phyloP scores from a whole-genome alignment of 1,139 yeast genomes.

The Meyerozyma elateridarum region DNA sequence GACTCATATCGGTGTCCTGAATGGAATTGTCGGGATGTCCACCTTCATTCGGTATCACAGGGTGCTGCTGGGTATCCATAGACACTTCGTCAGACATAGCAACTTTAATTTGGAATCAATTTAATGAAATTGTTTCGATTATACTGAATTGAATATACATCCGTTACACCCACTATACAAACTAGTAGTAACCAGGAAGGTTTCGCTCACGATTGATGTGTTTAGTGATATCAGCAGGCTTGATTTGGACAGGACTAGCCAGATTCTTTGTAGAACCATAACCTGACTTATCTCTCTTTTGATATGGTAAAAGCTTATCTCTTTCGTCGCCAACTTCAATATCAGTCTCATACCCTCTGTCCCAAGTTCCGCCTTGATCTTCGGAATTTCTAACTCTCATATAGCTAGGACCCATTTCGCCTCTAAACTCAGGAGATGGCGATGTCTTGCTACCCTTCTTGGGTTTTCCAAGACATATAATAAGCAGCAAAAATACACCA shows the following conservation, averaged over 20 bases:
- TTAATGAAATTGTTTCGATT: too few relatives aligned
- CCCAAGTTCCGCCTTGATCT: constrained; percentile 20
- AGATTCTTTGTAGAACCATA: constrained; percentile 13
- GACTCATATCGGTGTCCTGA: constrained; percentile 15
- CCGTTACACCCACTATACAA: constrained; percentile 3
- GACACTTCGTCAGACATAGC: constrained; percentile 20
- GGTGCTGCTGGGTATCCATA: constrained; percentile 15
- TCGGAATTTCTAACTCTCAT: constrained; percentile 37
- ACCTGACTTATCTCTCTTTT: constrained; percentile 13
- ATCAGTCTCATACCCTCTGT: constrained; percentile 45
- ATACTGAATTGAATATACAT: too few relatives aligned
- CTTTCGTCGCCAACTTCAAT: constrained; percentile 32
- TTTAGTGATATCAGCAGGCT: constrained; percentile 17
- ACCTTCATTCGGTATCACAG: constrained; percentile 5
- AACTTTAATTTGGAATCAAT: background rate
- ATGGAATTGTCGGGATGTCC: constrained; percentile 7
- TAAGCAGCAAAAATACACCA: background rate
- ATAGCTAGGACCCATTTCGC: constrained; percentile 22
- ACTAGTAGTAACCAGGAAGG: constrained; percentile 21
- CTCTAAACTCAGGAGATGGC: constrained; percentile 4
- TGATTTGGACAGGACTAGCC: constrained; percentile 22
- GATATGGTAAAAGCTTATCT: constrained; percentile 29
- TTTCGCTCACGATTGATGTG: constrained; percentile 32
- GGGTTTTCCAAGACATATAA: constrained; percentile 25
- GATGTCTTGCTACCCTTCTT: constrained; percentile 8